phyloP scores from a whole-genome alignment of 345 rosid species.

The Gossypium stocksii region DNA sequence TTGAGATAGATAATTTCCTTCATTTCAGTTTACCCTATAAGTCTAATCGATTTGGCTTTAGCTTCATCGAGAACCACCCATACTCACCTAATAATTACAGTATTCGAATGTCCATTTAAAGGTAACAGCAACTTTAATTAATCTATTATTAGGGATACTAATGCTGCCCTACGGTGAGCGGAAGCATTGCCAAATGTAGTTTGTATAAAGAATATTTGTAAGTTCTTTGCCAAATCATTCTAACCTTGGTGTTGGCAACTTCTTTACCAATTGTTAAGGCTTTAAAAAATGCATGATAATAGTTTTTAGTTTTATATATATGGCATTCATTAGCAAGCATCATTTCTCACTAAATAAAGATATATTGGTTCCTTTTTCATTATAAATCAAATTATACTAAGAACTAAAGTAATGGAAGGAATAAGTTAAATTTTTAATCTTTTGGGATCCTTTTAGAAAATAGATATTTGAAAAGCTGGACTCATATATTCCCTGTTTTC shows the following conservation, averaged over 20 bases:
- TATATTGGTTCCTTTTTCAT: neutral
- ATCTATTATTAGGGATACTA: too few species aligned
- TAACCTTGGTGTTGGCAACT: neutral
- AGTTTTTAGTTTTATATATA: neutral
- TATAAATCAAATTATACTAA: neutral
- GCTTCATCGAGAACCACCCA: too few species aligned
- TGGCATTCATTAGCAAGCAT: neutral
- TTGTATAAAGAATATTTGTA: neutral
- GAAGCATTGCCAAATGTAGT: neutral
- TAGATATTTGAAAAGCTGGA: too few species aligned
- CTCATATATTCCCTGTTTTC: neutral
- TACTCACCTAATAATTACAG: too few species aligned
- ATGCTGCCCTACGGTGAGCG: too few species aligned
- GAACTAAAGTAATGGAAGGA: neutral
- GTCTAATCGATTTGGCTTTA: too few species aligned
- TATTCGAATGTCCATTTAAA: too few species aligned
- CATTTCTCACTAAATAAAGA: neutral
- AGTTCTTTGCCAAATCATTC: neutral
- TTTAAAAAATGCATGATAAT: conserved; percentile 2
- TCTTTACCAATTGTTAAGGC: neutral
- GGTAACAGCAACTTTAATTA: too few species aligned
- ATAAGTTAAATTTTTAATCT: neutral
- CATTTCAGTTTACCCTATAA: too few species aligned
- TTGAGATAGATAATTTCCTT: too few species aligned
- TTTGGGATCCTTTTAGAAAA: too few species aligned